Evolutionary conservation across 768 basidiomycete genomes (phyloP).

Genomic region (Mycena floridula): DNA sequence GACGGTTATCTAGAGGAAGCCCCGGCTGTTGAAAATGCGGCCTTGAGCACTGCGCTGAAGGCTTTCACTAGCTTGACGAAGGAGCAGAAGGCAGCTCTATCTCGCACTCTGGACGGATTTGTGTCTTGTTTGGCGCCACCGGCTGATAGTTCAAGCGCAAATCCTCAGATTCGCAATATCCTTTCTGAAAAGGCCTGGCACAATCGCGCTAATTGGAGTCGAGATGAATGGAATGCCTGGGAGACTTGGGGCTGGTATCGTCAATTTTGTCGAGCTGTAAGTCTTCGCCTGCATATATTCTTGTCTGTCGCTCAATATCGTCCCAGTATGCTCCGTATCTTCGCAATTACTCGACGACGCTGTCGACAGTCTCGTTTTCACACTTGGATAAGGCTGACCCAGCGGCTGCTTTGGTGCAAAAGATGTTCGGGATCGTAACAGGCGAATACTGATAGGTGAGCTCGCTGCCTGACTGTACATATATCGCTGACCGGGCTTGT

Average conservation of each 20-base stretch:
- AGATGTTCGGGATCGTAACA: constrained; percentile 65
- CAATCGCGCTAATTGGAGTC: constrained; percentile 60
- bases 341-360: constrained; percentile 65
- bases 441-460: constrained; percentile 38
- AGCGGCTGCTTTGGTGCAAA: constrained; percentile 52
- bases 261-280: constrained; percentile 77
- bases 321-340: constrained; percentile 74
- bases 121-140: constrained; percentile 52
- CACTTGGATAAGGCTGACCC: constrained; percentile 52
- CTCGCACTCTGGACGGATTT: constrained; percentile 73
- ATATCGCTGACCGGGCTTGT: no score
- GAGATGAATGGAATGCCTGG: constrained; percentile 78
- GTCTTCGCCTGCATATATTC: constrained; percentile 18
- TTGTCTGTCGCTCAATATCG: background rate
- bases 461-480: no score
- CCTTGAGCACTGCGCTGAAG: constrained; percentile 65
- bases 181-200: constrained; percentile 68
- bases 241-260: constrained; percentile 90
- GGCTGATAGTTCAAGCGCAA: constrained; percentile 36
- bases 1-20: constrained; percentile 30
- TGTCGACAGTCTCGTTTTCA: constrained; percentile 63
- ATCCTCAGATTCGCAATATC: constrained; percentile 45
- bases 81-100: constrained; percentile 71
- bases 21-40: constrained; percentile 54
- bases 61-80: constrained; percentile 67